phyloP scores from a whole-genome alignment of 805 yeast species.

The Metschnikowia anglica region DNA sequence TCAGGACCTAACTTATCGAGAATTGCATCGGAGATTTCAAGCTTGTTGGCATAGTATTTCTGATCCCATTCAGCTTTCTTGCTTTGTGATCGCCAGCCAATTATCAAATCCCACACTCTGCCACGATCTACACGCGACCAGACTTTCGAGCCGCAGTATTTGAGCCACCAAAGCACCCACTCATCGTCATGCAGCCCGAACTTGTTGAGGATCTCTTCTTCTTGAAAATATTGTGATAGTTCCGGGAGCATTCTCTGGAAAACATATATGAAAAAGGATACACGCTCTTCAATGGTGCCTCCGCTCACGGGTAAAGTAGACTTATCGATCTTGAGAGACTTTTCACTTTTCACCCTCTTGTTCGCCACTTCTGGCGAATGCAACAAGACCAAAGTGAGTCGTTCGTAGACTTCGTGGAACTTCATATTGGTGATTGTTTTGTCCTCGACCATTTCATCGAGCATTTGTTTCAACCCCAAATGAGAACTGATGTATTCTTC shows the following conservation, averaged over 20 bases:
- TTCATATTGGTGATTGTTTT: conserved; percentile 40
- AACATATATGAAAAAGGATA: conserved; percentile 64
- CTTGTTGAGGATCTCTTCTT: conserved; percentile 71
- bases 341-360: conserved; percentile 10
- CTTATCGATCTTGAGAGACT: conserved; percentile 27
- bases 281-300: conserved; percentile 64
- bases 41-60: conserved; percentile 33
- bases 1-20: conserved; percentile 54
- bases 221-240: conserved; percentile 68
- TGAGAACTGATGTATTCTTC: conserved; percentile 37
- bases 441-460: conserved; percentile 28
- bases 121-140: conserved; percentile 82
- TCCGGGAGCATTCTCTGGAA: conserved; percentile 70
- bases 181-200: conserved; percentile 64
- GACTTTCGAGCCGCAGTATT: conserved; percentile 84
- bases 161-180: conserved; percentile 95
- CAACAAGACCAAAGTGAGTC: conserved; percentile 69
- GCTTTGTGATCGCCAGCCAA: conserved; percentile 64
- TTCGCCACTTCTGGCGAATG: conserved; percentile 62
- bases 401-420: conserved; percentile 70
- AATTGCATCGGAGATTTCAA: conserved; percentile 28
- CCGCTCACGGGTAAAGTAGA: conserved; percentile 52
- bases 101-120: conserved; percentile 80
- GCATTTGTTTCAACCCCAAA: conserved; percentile 25
- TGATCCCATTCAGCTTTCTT: conserved; percentile 30